A percentile compares a stretch with the other conserved stretches of the same genome.
Conservation (phyloP, 768 basidiomycete genomes). For the Fibroporia radiculosa region DNA sequence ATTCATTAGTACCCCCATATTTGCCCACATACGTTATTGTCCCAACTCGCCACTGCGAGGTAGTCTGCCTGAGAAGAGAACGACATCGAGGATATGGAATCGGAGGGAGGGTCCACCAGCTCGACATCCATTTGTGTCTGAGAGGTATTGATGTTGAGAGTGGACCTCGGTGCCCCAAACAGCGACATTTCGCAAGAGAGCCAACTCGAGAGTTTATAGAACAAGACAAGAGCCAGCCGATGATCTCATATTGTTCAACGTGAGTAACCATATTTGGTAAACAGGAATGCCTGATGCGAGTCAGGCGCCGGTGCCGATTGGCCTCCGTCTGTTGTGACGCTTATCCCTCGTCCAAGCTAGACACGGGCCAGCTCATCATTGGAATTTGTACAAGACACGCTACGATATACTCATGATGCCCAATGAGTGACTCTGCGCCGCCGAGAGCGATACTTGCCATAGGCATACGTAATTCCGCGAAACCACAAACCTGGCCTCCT, state of each 20-base stretch:
- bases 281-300: not conserved
- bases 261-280: conserved; percentile 2
- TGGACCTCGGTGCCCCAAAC: no score
- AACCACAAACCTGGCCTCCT: no score
- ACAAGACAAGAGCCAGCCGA: no score
- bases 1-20: not conserved
- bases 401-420: no score
- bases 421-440: no score
- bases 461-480: no score
- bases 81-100: conserved; percentile 78
- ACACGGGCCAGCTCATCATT: not conserved
- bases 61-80: conserved; percentile 86
- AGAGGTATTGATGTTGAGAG: conserved; percentile 16
- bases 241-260: conserved; percentile 11
- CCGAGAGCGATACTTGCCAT: no score
- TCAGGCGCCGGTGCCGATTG: not conserved
- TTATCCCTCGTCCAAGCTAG: not conserved
- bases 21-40: conserved; percentile 68
- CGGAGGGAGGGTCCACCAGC: conserved; percentile 70
- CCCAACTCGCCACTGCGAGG: conserved; percentile 91
- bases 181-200: not conserved
- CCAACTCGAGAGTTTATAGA: no score
- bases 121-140: conserved; percentile 71
- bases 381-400: no score
- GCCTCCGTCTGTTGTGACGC: not conserved